phyloP scores from a whole-genome alignment of 192 early-diverging fungal species.

The Dissophora ornata region DNA sequence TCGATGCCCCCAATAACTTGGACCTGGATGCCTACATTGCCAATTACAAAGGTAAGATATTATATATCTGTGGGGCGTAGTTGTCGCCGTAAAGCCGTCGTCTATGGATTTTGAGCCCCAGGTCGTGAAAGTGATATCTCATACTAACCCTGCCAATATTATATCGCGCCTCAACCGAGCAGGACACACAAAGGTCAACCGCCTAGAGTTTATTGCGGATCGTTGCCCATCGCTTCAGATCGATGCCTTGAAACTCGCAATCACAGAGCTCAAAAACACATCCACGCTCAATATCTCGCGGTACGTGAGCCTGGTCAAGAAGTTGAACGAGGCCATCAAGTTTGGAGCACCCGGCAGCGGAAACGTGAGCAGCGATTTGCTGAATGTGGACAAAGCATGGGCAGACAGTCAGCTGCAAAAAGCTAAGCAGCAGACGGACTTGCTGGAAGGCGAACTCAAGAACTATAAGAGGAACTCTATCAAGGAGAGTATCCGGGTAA shows the following conservation, averaged over 20 bases:
- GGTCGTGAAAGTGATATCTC: too few species aligned
- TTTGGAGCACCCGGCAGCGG: constrained; percentile 23
- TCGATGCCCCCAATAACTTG: constrained; percentile 63
- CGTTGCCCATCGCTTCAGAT: constrained; percentile 72
- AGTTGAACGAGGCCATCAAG: constrained; percentile 66
- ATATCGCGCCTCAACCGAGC: too few species aligned
- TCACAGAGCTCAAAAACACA: constrained; percentile 65
- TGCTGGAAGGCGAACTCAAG: constrained; percentile 82
- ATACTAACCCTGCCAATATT: too few species aligned
- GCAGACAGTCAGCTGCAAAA: constrained; percentile 60
- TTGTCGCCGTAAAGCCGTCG: not conserved
- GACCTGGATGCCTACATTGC: constrained; percentile 74
- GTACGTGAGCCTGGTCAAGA: constrained; percentile 63
- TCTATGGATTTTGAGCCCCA: not conserved
- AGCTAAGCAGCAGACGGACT: constrained; percentile 64
- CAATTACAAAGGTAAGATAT: constrained; percentile 68
- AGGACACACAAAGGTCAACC: constrained; percentile 77
- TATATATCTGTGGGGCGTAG: not conserved
- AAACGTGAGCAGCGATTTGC: constrained; percentile 37
- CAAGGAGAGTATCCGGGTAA: constrained; percentile 88
- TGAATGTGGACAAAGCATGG: constrained; percentile 59
- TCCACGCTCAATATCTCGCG: constrained; percentile 57
- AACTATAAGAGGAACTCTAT: constrained; percentile 80
- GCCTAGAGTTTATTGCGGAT: constrained; percentile 80
- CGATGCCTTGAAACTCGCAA: constrained; percentile 74